phyloP scores from a whole-genome alignment of 495 filamentous ascomycete genomes.

The Talaromyces borbonicus region DNA sequence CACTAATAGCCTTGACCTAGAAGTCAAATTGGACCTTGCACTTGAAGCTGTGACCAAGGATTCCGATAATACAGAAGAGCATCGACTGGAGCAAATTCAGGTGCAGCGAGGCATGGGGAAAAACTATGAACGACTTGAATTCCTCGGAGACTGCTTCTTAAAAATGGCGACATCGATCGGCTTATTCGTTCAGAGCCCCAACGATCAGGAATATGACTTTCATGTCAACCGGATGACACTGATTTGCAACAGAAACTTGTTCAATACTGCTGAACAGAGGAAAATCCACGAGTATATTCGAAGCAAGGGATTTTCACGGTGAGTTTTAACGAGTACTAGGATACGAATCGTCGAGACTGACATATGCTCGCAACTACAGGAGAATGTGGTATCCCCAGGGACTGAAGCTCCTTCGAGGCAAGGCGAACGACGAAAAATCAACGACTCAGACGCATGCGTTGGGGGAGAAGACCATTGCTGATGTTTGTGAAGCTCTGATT shows the following conservation, averaged over 20 bases:
- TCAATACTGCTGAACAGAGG: conserved; percentile 58
- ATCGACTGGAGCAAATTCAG: conserved; percentile 58
- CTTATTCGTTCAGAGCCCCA: conserved; percentile 63
- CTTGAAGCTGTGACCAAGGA: conserved; percentile 93
- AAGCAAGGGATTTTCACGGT: conserved; percentile 70
- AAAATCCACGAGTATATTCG: conserved; percentile 68
- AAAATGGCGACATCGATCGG: conserved; percentile 93
- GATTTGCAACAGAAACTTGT: conserved; percentile 86
- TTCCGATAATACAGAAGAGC: conserved; percentile 80
- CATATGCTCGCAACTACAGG: conserved; percentile 16
- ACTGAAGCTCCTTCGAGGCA: conserved; percentile 52
- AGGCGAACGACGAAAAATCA: conserved; percentile 45
- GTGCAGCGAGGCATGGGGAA: conserved; percentile 85
- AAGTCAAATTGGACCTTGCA: conserved; percentile 57
- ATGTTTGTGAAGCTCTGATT: conserved; percentile 93
- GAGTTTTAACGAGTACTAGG: conserved; percentile 4
- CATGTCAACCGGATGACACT: conserved; percentile 87
- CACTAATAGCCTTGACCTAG: conserved; percentile 46
- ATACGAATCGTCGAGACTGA: neutral
- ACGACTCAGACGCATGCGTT: conserved; percentile 53
- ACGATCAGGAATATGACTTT: conserved; percentile 75
- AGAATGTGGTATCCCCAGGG: conserved; percentile 78
- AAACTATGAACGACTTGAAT: conserved; percentile 93
- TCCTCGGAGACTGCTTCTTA: conserved; percentile 86
- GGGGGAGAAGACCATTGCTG: conserved; percentile 87